Evolutionary conservation across 176 grass and related monocot species (phyloP), one percentile per base, ranked within the genome.

Genomic region (Oryza rufipogon): DNA sequence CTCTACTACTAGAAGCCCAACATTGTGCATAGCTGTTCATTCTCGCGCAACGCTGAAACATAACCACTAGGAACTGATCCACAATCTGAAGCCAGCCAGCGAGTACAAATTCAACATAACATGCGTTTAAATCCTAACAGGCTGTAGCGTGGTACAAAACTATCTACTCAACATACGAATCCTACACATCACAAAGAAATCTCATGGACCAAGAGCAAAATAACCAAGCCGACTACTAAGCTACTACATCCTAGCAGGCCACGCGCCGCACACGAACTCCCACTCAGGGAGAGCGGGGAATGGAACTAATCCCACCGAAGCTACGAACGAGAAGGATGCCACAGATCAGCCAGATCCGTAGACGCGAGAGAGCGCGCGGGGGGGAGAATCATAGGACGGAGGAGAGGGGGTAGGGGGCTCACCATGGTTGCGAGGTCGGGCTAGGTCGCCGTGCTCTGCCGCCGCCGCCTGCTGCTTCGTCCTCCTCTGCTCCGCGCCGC

Each of bases 361-460:
- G 54, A 58, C 54, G 54, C 6, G 54, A 58, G 54, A 58, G 54
- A 58, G 54, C 4, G 51, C 51, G 14, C 15, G 51, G 5, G 51
- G 5, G 15, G 17, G 19, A 7, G 42, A 44, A 20, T 16, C 30
- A 8, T 9, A 13, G 16, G 68, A 23, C 5, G 58, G 58, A 23
- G 68, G 2, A 1, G 9, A 26, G 33, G 20, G 58, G 11, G 68
- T 0, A 1, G 9, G 65, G 33, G 3, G 68, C 34, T 70, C 68
- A 70, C 68, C 69, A 71, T 71, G 69, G 69, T 44, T 71, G 69
- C 69, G 69, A 71, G 36, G 32, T 42, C 2, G 36, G 17, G 33
- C 34, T 71, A 71, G 34, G 68, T 15, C 32, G 13, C 66, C 66
- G 66, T 15, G 63, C 22, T 65, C 68, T 38, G 44, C 68, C 68